These are phyloP conservation scores for Aethionema arabicum DNA, from an alignment of 345 rosid species.

Conservation along the genomic window DNA sequence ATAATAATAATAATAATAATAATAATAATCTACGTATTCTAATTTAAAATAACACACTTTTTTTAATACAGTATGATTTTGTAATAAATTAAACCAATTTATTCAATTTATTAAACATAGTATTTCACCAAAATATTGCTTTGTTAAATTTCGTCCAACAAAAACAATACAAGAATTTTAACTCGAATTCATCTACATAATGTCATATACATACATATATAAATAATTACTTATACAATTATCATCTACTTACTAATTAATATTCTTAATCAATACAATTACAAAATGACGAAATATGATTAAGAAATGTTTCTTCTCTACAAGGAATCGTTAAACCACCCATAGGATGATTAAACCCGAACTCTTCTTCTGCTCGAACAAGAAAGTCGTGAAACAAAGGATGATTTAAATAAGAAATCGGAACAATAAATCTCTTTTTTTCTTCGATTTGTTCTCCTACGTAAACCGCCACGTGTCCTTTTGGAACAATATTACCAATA, in stretches of 20 bases:
- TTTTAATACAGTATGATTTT: too few relatives aligned
- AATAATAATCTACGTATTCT: too few relatives aligned
- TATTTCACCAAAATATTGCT: too few relatives aligned
- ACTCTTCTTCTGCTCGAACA: slow-evolving; percentile 41
- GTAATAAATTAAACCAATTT: too few relatives aligned
- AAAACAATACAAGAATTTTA: too few relatives aligned
- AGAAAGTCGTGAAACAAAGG: slow-evolving; percentile 36
- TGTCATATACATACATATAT: too few relatives aligned
- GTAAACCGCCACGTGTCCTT: slow-evolving; percentile 40
- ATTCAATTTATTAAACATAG: too few relatives aligned
- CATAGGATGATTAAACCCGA: slow-evolving; percentile 40
- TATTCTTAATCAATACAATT: slow-evolving; percentile 1
- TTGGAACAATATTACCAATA: slow-evolving; percentile 28
- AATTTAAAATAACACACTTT: too few relatives aligned
- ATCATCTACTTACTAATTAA: background rate
- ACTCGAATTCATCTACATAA: too few relatives aligned
- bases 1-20: too few relatives aligned
- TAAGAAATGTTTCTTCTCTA: slow-evolving; percentile 32
- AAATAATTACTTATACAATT: too few relatives aligned
- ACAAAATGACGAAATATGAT: slow-evolving; percentile 8
- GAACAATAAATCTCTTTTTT: slow-evolving; percentile 37
- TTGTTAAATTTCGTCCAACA: too few relatives aligned
- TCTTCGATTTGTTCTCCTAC: slow-evolving; percentile 35
- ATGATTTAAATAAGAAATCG: slow-evolving; percentile 40
- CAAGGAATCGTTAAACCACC: slow-evolving; percentile 43